phyloP scores from a whole-genome alignment of 2,329 filamentous ascomycete species.

The Cryphonectria carpinicola region DNA sequence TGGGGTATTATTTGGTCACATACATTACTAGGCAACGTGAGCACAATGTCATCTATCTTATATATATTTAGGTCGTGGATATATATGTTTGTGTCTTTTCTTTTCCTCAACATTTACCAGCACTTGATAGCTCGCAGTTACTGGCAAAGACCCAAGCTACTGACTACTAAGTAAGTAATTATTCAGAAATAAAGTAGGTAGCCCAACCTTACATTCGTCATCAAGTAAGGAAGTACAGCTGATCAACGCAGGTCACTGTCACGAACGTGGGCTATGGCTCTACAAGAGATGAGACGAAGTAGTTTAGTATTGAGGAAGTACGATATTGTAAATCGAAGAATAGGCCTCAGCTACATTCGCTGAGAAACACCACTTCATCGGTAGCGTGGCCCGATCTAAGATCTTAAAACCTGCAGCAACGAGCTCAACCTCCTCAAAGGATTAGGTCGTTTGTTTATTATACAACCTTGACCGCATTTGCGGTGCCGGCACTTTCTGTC shows the following conservation, averaged over 20 bases:
- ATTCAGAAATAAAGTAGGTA: no score
- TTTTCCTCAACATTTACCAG: background rate
- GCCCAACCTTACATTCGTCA: background rate
- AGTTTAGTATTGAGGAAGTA: background rate
- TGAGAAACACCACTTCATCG: background rate
- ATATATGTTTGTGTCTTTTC: background rate
- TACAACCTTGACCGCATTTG: slow-evolving; percentile 11
- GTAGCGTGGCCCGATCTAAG: background rate
- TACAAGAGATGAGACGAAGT: background rate
- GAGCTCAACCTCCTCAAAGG: slow-evolving; percentile 1
- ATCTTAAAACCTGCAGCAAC: background rate
- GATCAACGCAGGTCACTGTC: background rate
- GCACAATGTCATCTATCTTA: background rate
- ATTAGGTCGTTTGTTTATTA: slow-evolving; percentile 12
- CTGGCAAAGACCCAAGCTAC: background rate
- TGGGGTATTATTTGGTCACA: background rate
- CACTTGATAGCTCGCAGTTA: background rate
- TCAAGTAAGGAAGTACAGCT: background rate
- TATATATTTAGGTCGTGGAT: background rate
- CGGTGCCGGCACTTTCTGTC: slow-evolving; percentile 8
- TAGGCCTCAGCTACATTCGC: background rate
- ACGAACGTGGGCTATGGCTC: background rate
- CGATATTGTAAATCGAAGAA: background rate
- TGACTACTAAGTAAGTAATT: no score
- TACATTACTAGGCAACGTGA: background rate